Evolutionary conservation across 192 early-diverging fungal genomes (phyloP), one percentile per base, ranked within the genome.

Genomic region (Geosiphon pyriformis): DNA sequence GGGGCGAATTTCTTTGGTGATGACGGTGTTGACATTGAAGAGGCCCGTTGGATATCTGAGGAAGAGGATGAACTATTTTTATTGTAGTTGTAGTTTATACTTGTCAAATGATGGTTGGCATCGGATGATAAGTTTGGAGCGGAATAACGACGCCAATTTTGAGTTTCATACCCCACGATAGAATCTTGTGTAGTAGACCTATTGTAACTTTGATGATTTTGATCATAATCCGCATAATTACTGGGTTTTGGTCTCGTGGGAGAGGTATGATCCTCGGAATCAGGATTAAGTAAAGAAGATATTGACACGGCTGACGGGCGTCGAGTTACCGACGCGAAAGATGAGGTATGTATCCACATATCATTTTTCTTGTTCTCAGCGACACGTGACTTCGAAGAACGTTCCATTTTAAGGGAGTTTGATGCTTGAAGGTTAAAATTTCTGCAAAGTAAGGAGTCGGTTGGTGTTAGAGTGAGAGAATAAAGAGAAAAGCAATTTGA

Each of bases 71-170:
- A 29, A 32, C 10, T 29, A 18, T 29, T 49, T 0, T 62, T 23
- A 49, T 49, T 4, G 23, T 30, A 49, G 30, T n/a, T 42, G 48
- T 61, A 27, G 48, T 27, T 48, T 35, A 22, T 60, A 20, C 8
- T 35, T 59, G 27, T 37, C 15, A 29, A 30, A 29, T 55, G 18
- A 23, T 20, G 11, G 18, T 7, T 23, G 6, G 26, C 6, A 18
- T 48, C 61, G 3, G 61, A 33, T 2, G 62, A 20, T 35, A 64
- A 52, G 6, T 52, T 52, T 2, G 62, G 49, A 20, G 62, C 26
- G 2, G 62, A 64, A 52, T 33, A 64, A 52, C 31, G 62, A 51
- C 62, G 62, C 30, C 48, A 49, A 64, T 49, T 64, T 60, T 60
- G 59, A 60, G 8, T 11, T 20, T 46, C 7, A 34, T 60, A 23